phyloP scores from a whole-genome alignment of 305 asterid genomes.

The Withania somnifera region DNA sequence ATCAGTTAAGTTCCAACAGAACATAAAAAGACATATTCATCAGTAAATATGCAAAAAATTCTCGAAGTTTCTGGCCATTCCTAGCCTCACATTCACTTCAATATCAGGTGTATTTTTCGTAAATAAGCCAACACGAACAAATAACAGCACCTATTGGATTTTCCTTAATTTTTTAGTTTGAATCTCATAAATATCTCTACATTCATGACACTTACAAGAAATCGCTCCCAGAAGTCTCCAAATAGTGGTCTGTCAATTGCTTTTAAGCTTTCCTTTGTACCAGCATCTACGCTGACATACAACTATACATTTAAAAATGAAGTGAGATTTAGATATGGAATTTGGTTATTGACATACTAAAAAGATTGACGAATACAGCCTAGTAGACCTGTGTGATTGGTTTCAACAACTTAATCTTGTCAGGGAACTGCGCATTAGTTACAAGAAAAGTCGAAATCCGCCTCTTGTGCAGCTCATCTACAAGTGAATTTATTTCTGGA shows the following conservation, averaged over 20 bases:
- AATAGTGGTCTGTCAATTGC: constrained; percentile 93
- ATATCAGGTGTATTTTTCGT: too few relatives aligned
- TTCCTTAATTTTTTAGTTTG: neutral
- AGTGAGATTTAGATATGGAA: constrained; percentile 5
- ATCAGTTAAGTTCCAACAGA: too few relatives aligned
- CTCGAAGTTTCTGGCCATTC: too few relatives aligned
- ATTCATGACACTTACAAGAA: constrained; percentile 39
- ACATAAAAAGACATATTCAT: too few relatives aligned
- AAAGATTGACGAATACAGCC: neutral
- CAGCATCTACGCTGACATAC: constrained; percentile 97
- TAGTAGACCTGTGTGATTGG: constrained; percentile 78
- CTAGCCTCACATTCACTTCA: too few relatives aligned
- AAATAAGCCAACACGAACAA: too few relatives aligned
- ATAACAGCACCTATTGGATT: neutral
- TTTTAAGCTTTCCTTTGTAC: constrained; percentile 91
- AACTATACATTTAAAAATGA: constrained; percentile 41
- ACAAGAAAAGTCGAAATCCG: constrained; percentile 86
- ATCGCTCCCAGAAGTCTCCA: constrained; percentile 97
- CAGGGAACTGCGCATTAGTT: constrained; percentile 96
- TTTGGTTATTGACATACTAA: constrained; percentile 5
- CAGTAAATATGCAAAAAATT: too few relatives aligned
- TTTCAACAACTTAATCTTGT: constrained; percentile 50
- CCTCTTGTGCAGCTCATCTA: constrained; percentile 78
- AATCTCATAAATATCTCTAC: neutral
- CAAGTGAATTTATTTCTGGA: constrained; percentile 79